phyloP scores from a whole-genome alignment of 2,329 filamentous ascomycete genomes.

The Dactylellina sp. region DNA sequence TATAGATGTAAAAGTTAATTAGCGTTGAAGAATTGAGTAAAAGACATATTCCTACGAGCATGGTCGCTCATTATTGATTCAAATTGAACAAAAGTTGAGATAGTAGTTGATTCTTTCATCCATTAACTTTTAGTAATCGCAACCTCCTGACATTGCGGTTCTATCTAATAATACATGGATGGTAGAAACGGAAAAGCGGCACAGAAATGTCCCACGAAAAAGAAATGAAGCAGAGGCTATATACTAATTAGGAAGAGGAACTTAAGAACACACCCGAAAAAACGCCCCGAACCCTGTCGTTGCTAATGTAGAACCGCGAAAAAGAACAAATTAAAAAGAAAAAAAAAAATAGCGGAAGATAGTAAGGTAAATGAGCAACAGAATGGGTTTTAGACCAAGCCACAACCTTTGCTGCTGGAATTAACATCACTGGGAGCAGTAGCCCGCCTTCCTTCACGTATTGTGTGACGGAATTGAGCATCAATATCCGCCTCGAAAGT shows the following conservation, averaged over 20 bases:
- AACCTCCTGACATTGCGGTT: neutral
- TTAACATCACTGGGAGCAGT: no score
- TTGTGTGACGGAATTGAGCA: neutral
- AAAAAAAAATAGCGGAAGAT: neutral
- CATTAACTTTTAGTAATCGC: slow-evolving; percentile 6
- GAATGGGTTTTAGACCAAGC: neutral
- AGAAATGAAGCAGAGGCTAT: neutral
- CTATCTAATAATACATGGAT: slow-evolving; percentile 12
- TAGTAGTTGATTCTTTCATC: neutral
- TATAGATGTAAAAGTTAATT: slow-evolving; percentile 7
- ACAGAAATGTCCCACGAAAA: neutral
- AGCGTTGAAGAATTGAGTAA: neutral
- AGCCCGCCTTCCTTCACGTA: neutral
- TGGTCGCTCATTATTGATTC: no score
- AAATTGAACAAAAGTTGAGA: neutral
- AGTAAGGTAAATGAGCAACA: neutral
- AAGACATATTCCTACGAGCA: neutral
- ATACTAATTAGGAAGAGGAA: slow-evolving; percentile 1
- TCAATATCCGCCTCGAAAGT: neutral
- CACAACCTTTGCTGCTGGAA: no score
- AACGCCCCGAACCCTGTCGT: slow-evolving; percentile 8
- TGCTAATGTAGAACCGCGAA: neutral
- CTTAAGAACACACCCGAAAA: neutral
- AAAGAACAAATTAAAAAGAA: neutral
- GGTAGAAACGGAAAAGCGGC: neutral